phyloP scores from a whole-genome alignment of 208 protist species.

The Leishmania amazonensis region DNA sequence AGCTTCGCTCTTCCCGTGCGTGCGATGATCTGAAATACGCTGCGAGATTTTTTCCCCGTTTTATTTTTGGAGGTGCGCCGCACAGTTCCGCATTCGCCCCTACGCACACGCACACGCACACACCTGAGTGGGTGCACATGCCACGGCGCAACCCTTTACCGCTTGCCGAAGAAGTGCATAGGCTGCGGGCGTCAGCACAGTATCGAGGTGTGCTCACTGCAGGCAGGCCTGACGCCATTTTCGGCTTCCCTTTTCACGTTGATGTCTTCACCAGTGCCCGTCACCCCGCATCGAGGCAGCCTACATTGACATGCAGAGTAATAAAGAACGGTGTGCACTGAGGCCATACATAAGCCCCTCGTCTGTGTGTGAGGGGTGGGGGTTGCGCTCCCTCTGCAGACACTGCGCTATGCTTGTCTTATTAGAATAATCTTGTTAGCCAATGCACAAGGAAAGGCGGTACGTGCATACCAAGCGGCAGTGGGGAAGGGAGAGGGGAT shows the following conservation, averaged over 20 bases:
- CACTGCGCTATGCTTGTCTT: not conserved
- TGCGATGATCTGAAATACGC: not conserved
- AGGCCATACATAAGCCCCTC: not conserved
- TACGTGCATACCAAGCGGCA: not conserved
- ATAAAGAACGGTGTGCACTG: not conserved
- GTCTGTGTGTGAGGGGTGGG: not conserved
- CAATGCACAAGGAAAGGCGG: not conserved
- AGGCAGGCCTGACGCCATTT: not conserved
- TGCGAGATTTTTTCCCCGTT: not conserved
- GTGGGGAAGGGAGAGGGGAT: not conserved
- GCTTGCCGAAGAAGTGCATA: not conserved
- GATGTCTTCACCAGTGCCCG: not conserved
- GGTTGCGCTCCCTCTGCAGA: not conserved
- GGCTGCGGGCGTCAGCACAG: not conserved
- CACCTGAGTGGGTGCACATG: not conserved
- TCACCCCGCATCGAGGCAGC: not conserved
- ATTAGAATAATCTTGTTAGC: not conserved
- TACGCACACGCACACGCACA: not conserved
- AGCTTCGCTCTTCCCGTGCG: not conserved
- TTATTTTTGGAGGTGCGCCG: not conserved
- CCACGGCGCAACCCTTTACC: not conserved
- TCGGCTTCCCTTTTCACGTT: not conserved
- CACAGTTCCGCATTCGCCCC: not conserved
- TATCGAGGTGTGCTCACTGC: too few relatives aligned
- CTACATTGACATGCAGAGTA: not conserved